A percentile compares a stretch with the other conserved stretches of the same genome.
Conservation (phyloP, 148 eudicot genomes). For the Rheum nobile region DNA sequence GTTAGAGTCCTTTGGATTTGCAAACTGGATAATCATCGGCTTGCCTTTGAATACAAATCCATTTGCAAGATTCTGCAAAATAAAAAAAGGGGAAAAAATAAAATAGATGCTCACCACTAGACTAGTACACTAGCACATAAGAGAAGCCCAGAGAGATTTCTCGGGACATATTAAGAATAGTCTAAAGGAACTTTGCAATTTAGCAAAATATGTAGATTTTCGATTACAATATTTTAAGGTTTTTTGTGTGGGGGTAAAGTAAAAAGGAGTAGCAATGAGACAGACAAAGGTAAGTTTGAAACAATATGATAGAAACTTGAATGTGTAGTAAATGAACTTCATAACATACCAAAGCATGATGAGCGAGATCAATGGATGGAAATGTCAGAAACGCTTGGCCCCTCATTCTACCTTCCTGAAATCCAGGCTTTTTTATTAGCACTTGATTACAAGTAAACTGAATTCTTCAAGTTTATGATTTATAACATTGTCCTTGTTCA, state of each 20-base stretch:
- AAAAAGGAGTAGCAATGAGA: not conserved
- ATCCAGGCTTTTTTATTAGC: conserved; percentile 5
- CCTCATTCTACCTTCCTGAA: conserved; percentile 95
- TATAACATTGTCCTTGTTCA: not conserved
- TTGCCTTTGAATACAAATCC: conserved; percentile 91
- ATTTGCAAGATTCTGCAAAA: conserved; percentile 62
- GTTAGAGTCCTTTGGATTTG: conserved; percentile 35
- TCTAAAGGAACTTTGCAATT: not conserved
- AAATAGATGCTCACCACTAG: not conserved
- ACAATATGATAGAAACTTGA: not conserved
- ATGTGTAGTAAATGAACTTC: not conserved
- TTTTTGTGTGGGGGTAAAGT: not conserved
- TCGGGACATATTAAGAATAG: not conserved
- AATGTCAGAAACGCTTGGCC: conserved; percentile 96
- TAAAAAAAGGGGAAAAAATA: not conserved
- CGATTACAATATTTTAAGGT: not conserved
- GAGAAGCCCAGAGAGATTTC: not conserved
- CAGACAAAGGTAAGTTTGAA: not conserved
- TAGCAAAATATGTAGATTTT: not conserved
- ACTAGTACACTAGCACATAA: no score
- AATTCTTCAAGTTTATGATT: not conserved
- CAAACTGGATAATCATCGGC: conserved; percentile 88
- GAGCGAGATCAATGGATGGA: conserved; percentile 79
- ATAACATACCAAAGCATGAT: conserved; percentile 57
- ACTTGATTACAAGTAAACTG: not conserved